A percentile compares a stretch with the other conserved stretches of the same genome.
Conservation (phyloP, 2,329 filamentous ascomycete species). For the Lachnellula hyalina region DNA sequence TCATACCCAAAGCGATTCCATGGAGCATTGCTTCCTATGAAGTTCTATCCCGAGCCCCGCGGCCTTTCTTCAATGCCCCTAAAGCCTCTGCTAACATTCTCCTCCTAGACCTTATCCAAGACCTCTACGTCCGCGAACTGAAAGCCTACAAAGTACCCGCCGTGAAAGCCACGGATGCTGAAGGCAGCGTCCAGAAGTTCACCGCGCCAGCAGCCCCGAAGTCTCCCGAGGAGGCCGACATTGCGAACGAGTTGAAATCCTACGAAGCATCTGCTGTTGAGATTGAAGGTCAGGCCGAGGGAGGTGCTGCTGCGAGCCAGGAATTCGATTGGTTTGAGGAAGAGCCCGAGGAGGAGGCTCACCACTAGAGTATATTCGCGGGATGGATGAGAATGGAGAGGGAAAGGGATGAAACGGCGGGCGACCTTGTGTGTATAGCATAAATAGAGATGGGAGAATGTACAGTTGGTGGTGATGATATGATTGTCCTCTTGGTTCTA, state of each 20-base stretch:
- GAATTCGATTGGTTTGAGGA: conserved; percentile 77
- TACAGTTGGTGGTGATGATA: conserved; percentile 16
- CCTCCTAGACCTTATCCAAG: conserved; percentile 81
- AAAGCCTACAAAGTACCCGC: conserved; percentile 86
- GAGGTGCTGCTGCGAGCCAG: conserved; percentile 50
- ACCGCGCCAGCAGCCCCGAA: conserved; percentile 69
- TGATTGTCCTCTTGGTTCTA: too few relatives aligned
- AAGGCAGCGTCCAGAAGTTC: conserved; percentile 91
- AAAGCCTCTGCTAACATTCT: conserved; percentile 17
- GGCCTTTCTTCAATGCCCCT: background rate
- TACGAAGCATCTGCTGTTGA: conserved; percentile 95
- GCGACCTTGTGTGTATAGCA: conserved; percentile 20
- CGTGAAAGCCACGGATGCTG: conserved; percentile 79
- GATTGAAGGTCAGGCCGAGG: conserved; percentile 77
- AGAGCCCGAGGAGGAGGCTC: conserved; percentile 51
- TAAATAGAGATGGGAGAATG: conserved; percentile 22
- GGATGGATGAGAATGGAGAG: background rate
- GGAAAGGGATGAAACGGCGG: background rate
- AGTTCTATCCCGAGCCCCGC: background rate
- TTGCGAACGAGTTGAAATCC: conserved; percentile 84
- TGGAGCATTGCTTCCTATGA: background rate
- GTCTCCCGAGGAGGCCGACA: conserved; percentile 90
- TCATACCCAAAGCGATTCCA: background rate
- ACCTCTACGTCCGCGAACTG: conserved; percentile 94
- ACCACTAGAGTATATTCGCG: conserved; percentile 23